Evolutionary conservation across 78 protist genomes (phyloP), one percentile per base, ranked within the genome.

Genomic region (Tieghemostelium lacteum): DNA sequence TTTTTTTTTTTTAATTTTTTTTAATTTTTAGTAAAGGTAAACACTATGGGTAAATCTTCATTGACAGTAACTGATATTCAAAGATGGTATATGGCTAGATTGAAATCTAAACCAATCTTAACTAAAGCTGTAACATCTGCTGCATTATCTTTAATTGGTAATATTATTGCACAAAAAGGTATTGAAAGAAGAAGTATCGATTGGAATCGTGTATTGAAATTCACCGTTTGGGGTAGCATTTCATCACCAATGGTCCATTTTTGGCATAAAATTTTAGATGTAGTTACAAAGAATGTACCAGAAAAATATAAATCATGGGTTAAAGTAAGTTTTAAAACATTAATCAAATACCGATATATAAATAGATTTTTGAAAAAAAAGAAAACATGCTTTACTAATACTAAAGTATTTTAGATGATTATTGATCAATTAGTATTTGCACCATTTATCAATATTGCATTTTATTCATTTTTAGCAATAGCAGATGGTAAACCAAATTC

Each of bases 401-500:
- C n/a, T n/a, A n/a, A n/a, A n/a, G n/a, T n/a, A 45, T 16, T 45
- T 29, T 28, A 83, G 91, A 26, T 83, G 24, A 39, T 83, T 40
- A 78, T 42, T 58, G 91, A 83, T 69, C 91, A 83, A 69, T 69
- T 83, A 60, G 55, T 83, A 37, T 83, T 83, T 50, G 76, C 91
- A 52, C 91, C 91, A 83, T 83, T 83, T 29, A 69, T 83, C 72
- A 83, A 83, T 69, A 83, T 83, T 60, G 55, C 54, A 24, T 83
- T 83, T 61, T 83, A 83, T 70, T 37, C 78, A 55, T 73, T 58
- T 36, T 83, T 83, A 50, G 54, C 91, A 22, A 16, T 83, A 24
- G 63, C 65, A 42, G 91, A 83, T 42, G 55, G 78, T 24, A 83
- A 83, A 70, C 91, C 91, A 83, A 52, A 70, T 37, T 69, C 91